phyloP scores from a whole-genome alignment of 768 basidiomycete species.

The Tulasnella calospora region DNA sequence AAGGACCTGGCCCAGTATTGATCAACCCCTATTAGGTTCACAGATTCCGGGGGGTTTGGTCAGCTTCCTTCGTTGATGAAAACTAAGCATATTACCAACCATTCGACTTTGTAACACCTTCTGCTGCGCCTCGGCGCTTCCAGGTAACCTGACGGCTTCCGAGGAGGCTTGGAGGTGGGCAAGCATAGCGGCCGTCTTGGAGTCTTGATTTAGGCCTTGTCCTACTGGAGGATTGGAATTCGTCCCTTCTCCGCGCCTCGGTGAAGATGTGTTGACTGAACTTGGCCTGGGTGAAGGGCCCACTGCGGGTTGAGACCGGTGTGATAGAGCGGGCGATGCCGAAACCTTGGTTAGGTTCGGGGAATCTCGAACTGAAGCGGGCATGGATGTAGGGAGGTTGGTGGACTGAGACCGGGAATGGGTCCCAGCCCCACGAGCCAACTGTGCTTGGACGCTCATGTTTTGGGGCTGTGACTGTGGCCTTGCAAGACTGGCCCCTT shows the following conservation, averaged over 20 bases:
- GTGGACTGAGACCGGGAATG: constrained; percentile 19
- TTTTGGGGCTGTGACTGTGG: constrained; percentile 22
- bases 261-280: background rate
- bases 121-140: background rate
- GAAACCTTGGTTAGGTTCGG: background rate
- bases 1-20: background rate
- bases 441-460: background rate
- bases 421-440: background rate
- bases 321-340: background rate
- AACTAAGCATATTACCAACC: background rate
- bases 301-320: background rate
- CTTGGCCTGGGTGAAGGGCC: background rate
- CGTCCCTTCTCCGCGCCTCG: background rate
- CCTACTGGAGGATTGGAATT: background rate
- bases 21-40: background rate
- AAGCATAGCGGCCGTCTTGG: background rate
- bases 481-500: background rate
- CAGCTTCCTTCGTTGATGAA: background rate
- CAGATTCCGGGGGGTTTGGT: background rate
- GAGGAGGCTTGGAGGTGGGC: background rate
- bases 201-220: background rate
- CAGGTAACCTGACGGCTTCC: background rate
- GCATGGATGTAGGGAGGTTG: background rate
- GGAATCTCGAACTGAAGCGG: background rate
- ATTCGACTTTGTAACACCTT: background rate